These are phyloP conservation scores for Firmiana major DNA, from an alignment of 345 rosid species.

Conservation along the genomic window DNA sequence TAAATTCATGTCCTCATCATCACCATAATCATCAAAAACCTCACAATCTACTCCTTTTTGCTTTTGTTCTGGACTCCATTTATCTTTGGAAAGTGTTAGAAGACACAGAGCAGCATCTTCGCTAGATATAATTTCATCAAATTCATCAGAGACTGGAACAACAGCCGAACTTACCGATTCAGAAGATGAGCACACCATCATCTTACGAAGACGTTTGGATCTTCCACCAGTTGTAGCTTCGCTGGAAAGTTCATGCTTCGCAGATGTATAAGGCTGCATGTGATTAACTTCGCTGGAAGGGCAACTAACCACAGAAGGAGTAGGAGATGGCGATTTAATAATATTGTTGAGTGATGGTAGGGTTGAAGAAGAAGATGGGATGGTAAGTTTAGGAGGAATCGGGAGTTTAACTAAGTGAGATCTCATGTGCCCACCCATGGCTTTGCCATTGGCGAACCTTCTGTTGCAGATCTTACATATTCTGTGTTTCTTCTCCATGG, in stretches of 20 bases:
- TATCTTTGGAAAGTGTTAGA: slow-evolving; percentile 42
- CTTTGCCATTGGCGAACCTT: slow-evolving; percentile 54
- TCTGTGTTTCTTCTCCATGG: slow-evolving; percentile 27
- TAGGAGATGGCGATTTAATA: neutral
- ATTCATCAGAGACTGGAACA: neutral
- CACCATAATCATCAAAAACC: neutral
- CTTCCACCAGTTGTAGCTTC: slow-evolving; percentile 26
- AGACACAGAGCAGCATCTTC: slow-evolving; percentile 44
- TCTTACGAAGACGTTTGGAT: slow-evolving; percentile 24
- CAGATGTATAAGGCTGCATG: slow-evolving; percentile 21
- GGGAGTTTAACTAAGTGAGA: slow-evolving; percentile 52
- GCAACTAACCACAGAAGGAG: neutral
- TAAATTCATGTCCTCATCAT: neutral
- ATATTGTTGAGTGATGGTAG: neutral
- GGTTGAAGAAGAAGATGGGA: slow-evolving; percentile 21
- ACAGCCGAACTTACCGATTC: slow-evolving; percentile 34
- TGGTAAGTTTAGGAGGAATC: slow-evolving; percentile 29
- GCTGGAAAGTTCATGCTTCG: slow-evolving; percentile 20
- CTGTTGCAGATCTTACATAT: slow-evolving; percentile 55
- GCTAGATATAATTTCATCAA: neutral
- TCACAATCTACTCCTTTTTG: neutral
- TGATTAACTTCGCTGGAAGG: neutral
- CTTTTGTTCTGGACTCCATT: slow-evolving; percentile 21
- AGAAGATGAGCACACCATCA: neutral
- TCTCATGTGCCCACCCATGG: slow-evolving; percentile 76